Base-by-base conservation (phyloP, 176 grass and related monocot genomes). In the Carex myosuroides region DNA sequence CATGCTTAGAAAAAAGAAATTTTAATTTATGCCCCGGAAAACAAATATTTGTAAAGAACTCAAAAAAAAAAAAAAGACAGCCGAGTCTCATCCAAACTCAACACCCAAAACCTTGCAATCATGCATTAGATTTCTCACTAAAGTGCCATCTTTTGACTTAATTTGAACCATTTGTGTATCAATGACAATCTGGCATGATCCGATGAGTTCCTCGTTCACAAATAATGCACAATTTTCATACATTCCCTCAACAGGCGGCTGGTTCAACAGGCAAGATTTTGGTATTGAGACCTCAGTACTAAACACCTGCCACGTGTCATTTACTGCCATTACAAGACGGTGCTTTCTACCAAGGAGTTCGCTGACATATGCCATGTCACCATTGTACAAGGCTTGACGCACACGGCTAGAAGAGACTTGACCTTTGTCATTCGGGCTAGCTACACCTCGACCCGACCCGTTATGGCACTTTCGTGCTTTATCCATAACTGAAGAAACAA, bases 391-490 rank as follows among this genome's bases (percentile, higher is more conserved):
- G 8, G 93, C 93, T 71, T 92, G 82, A 44, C 93, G 93, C 84
- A 92, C 90, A 85, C 91, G 89, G 73, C 90, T 95, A 37, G 91
- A 98, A 70, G 92, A 98, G 29, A 98, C 95, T 64, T 98, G 95
- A 64, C 89, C 92, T 81, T 91, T 86, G 77, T 98, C 92, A 3
- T 88, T 92, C 17, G 92, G 89, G 83, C 55, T 61, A 90, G 89
- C 91, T 76, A 93, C 56, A 39, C 66, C 53, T 35, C 54, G 81
- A 64, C 42, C 72, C 24, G 84, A 83, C 56, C 92, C 92, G 18
- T 90, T 89, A 78, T 78, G 59, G 10, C 77, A 89, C 57, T 85
- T 58, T 10, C 78, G 52, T 24, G 70, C 39, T 13, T 85, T 87
- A 54, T 90, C 88, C 88, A 90, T 84, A 12, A 90, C 88, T 41